Evolutionary conservation across 768 basidiomycete genomes (phyloP), one percentile per base, ranked within the genome.

Genomic region (Termitomyces eurrhizus): DNA sequence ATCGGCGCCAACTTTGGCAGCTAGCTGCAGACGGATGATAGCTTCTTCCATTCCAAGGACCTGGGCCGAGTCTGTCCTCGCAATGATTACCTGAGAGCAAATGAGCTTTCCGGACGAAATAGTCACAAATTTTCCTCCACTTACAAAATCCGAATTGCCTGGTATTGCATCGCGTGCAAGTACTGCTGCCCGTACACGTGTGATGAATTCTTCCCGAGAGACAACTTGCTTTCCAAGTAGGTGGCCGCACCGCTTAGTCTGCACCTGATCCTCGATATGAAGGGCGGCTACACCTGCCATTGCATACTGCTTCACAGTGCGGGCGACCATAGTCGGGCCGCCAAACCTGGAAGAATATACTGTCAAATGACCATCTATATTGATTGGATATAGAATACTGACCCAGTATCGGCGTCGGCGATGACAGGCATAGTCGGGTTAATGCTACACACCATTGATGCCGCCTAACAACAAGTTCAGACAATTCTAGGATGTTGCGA

Each of bases 211-310:
- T 67, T 91, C 89, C 1, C 88, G 82, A 7, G 88, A 89, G 39
- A 92, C 89, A 46, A 92, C 88, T 69, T 90, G 88, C 72, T 92
- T 92, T 52, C 90, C 90, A 69, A 89, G 78, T 48, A 92, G 74
- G 69, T 92, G 90, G 1, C 90, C 89, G 61, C 89, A 92, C 58
- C 89, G 83, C 71, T 91, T 91, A 1, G 88, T 90, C 69, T 90
- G 90, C 1, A 90, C 88, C 73, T 92, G 89, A 67, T 90, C 89
- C 71, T 92, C 89, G 42, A 92, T 90, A 69, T 92, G 89, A 66
- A 89, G 78, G 4, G 77, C 90, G 18, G 89, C 90, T 24, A 90
- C 83, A 33, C 90, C 89, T 14, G 87, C 83, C 50, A 80, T 80
- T 4, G 75, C 81, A 62, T 90, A 91, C 70, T 88, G 83, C n/a